phyloP scores from a whole-genome alignment of 1,284 basidiomycete genomes.

The Grifola frondosa region DNA sequence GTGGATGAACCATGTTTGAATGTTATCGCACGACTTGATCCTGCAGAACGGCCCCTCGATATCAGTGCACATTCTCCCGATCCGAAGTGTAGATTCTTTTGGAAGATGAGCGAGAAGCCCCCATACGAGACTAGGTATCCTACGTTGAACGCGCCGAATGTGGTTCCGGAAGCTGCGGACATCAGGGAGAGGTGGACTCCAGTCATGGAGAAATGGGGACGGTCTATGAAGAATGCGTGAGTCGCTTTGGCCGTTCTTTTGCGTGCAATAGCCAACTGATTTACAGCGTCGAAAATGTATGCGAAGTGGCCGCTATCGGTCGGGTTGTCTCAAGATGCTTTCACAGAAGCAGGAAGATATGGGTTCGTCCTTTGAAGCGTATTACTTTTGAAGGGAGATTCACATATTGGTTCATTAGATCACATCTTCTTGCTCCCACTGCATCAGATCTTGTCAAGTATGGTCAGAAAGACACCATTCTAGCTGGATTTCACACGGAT shows the following conservation, averaged over 20 bases:
- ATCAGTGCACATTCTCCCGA: conserved; percentile 77
- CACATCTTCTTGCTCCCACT: conserved; percentile 88
- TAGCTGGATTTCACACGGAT: conserved; percentile 90
- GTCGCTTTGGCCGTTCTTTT: conserved; percentile 27
- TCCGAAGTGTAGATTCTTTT: conserved; percentile 93
- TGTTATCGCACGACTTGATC: conserved; percentile 71
- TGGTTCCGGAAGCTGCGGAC: conserved; percentile 61
- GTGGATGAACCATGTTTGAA: conserved; percentile 71
- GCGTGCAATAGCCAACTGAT: neutral
- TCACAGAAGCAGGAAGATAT: conserved; percentile 78
- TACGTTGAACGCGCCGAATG: conserved; percentile 74
- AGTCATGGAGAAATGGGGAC: conserved; percentile 82
- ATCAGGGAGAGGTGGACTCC: conserved; percentile 64
- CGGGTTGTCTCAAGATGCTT: conserved; percentile 63
- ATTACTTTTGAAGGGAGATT: neutral
- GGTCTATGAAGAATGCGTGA: conserved; percentile 81
- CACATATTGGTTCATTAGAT: conserved; percentile 41
- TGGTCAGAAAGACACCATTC: conserved; percentile 73
- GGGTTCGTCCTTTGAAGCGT: conserved; percentile 49
- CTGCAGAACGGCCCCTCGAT: conserved; percentile 80
- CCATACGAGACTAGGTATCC: conserved; percentile 80
- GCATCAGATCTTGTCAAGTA: conserved; percentile 85
- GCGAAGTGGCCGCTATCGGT: conserved; percentile 86
- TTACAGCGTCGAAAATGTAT: conserved; percentile 74
- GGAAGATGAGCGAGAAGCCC: conserved; percentile 77